phyloP scores from a whole-genome alignment of 2,329 filamentous ascomycete species.

The Sarocladium kiliense region DNA sequence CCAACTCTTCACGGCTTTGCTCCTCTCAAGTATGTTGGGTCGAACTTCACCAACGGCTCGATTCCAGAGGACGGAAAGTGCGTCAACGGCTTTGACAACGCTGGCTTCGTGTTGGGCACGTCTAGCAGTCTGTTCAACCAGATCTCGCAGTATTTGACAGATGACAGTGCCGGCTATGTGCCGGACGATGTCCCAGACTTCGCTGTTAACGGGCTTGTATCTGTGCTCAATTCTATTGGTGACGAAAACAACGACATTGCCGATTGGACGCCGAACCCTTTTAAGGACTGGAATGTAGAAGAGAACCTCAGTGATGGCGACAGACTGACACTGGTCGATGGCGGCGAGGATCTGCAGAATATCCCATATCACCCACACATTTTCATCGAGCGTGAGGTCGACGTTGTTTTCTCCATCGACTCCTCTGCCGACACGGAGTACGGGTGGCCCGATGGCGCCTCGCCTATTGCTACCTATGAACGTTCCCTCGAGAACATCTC shows the following conservation, averaged over 20 bases:
- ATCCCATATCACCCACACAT: constrained; percentile 66
- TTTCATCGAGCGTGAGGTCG: constrained; percentile 44
- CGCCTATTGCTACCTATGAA: constrained; percentile 52
- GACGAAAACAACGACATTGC: constrained; percentile 68
- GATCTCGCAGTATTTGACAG: constrained; percentile 62
- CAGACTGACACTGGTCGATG: constrained; percentile 70
- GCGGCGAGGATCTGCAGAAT: constrained; percentile 75
- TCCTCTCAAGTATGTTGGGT: constrained; percentile 55
- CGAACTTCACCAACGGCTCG: constrained; percentile 48
- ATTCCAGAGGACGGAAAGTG: constrained; percentile 39
- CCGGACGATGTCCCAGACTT: constrained; percentile 43
- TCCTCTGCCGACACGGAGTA: constrained; percentile 55
- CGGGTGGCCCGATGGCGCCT: constrained; percentile 57
- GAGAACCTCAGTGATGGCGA: constrained; percentile 39
- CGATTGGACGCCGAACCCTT: constrained; percentile 59
- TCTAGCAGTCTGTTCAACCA: constrained; percentile 76
- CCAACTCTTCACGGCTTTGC: constrained; percentile 54
- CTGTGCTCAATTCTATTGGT: constrained; percentile 52
- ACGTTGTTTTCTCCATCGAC: constrained; percentile 62
- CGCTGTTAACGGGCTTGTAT: constrained; percentile 38
- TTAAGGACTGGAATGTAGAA: constrained; percentile 43
- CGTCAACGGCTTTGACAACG: constrained; percentile 67
- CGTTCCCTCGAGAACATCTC: constrained; percentile 43
- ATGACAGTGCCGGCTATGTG: constrained; percentile 37
- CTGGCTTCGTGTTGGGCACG: constrained; percentile 76